Base-by-base conservation (phyloP, 768 basidiomycete species). In the Krasilnikovozyma curviuscula region DNA sequence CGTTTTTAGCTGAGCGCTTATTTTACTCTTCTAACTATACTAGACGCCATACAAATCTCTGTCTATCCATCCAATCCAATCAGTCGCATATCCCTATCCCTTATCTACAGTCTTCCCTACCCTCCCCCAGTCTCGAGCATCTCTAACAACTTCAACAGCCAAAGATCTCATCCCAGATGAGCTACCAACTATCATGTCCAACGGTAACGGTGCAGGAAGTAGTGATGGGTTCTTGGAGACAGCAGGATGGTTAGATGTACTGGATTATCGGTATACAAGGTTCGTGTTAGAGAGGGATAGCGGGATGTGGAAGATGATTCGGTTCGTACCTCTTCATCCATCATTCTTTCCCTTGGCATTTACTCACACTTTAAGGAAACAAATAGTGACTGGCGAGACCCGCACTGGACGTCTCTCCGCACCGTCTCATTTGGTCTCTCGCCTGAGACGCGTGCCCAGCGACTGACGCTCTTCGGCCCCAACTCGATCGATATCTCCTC, bases 401-500 rank as follows among this genome's bases (percentile, higher is more conserved):
- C 75, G 0, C 65, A 68, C 5, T 84, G 84, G 80, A 71, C 71
- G 8, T 70, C 72, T 2, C 58, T 77, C n/a, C 61, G 66, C 35
- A 66, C 73, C 21, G 75, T 85, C 7, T 76, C 78, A 48, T 63
- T 65, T 35, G 88, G 88, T 2, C 61, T 95, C 3, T 66, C 68
- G 9, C 66, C 69, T 52, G 53, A 60, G 30, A 67, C 70, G 2
- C 70, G 78, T 40, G 63, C 70, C 30, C 84, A 91, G 55, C 71
- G 93, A 18, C 61, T 71, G 31, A 68, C 69, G 1, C 59, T 98
- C 21, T 95, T 93, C 63, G 88, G 83, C 1, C 65, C 67, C 21
- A 98, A 98, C 59, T 68, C 79, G 39, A 81, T 98, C 52, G 83
- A 97, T 57, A 81, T 98, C 37, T 78, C n/a, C n/a, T n/a, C n/a